phyloP scores from a whole-genome alignment of 495 filamentous ascomycete species.

The Penicillium bialowiezense region DNA sequence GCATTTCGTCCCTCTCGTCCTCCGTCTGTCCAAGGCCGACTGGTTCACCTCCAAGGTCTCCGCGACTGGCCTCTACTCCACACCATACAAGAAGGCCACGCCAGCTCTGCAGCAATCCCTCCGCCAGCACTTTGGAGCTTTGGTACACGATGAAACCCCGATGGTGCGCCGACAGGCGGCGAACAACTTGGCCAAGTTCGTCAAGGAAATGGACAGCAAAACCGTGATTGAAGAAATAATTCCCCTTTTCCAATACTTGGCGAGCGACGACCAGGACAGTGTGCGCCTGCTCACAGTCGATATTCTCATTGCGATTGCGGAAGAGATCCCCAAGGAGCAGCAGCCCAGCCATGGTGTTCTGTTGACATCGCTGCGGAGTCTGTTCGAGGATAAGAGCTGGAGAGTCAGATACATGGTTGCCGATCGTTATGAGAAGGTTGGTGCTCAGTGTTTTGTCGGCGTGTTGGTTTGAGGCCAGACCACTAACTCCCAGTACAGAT shows the following conservation, averaged over 20 bases:
- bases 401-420: constrained; percentile 98
- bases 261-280: constrained; percentile 94
- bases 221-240: constrained; percentile 98
- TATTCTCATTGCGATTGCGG: constrained; percentile 92
- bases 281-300: constrained; percentile 95
- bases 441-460: background rate
- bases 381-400: constrained; percentile 99
- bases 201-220: constrained; percentile 87
- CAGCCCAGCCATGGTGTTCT: constrained; percentile 93
- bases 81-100: constrained; percentile 86
- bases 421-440: constrained; percentile 94
- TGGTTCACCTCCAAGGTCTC: constrained; percentile 99
- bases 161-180: constrained; percentile 98
- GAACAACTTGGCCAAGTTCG: constrained; percentile 94
- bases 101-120: constrained; percentile 82
- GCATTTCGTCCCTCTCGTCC: constrained; percentile 88
- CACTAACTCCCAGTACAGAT: constrained; percentile 55
- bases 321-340: constrained; percentile 96
- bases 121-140: constrained; percentile 81
- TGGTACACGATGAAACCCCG: constrained; percentile 97
- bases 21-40: constrained; percentile 96
- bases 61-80: constrained; percentile 88
- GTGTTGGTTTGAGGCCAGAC: constrained; percentile 3
- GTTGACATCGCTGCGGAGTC: constrained; percentile 79
- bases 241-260: constrained; percentile 94